Evolutionary conservation across 805 yeast species (phyloP), one percentile per base, ranked within the genome.

Genomic region (Lipomyces starkeyi): DNA sequence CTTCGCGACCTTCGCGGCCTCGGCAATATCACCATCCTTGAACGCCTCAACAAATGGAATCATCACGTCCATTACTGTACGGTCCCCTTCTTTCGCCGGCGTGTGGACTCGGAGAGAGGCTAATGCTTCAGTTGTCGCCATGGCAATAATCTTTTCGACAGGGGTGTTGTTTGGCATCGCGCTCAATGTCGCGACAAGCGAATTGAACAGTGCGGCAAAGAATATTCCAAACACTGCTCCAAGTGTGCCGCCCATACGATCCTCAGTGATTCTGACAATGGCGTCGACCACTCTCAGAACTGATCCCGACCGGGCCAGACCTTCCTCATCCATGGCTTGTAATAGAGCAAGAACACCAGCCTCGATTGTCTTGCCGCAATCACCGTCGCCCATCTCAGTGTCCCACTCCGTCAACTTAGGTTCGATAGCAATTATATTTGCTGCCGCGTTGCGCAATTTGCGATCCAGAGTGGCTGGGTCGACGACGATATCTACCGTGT

Each of bases 361-460:
- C 8, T 87, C 91, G 67, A 93, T 80, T 0, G 97, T 93, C 73
- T 91, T 94, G 55, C 98, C 98, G 80, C 97, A 93, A 76, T 93
- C 98, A 74, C 98, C 98, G 78, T 93, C 98, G 67, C 98, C 98
- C 1, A 93, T 97, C 72, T 87, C 83, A 1, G 96, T 89, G 75
- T 93, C 98, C 72, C 91, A 87, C 64, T 86, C 84, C 0, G 97
- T 93, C 75, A 93, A 89, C 74, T 87, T 85, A 2, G 97, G 95
- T 78, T 93, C 98, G 22, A 84, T 84, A 40, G 83, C 80, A 56
- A 88, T 79, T 11, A 88, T 78, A 11, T 78, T 76, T 62, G 85
- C 80, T 63, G 90, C 88, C 49, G 85, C 87, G 1, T 83, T 72
- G 54, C 77, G 76, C 73, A 88, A 77, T 58, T 74, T 77, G 17